Conservation (phyloP, 495 filamentous ascomycete species). For the Trichoderma erinaceum region DNA sequence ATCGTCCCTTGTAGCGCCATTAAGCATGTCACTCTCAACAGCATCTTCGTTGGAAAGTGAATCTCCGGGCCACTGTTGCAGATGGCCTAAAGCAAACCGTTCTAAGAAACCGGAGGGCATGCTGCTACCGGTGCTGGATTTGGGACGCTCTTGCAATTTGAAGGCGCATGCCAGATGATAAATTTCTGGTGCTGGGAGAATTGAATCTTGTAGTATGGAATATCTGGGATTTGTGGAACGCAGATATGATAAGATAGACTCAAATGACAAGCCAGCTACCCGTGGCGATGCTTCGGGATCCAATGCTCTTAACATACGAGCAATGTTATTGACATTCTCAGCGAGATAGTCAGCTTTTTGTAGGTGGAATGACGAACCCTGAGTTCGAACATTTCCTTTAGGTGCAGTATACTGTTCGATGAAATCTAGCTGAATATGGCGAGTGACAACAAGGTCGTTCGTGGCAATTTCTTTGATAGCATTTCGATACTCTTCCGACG, state of each 20-base stretch:
- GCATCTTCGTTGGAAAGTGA: background rate
- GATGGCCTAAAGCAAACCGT: background rate
- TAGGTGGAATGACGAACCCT: slow-evolving; percentile 25
- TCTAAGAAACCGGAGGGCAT: background rate
- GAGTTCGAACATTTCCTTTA: background rate
- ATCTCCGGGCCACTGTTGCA: background rate
- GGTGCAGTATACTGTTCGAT: background rate
- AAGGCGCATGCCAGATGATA: slow-evolving; percentile 4
- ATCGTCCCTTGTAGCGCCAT: background rate
- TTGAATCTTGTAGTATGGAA: background rate
- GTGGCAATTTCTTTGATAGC: slow-evolving; percentile 27
- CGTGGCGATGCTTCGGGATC: slow-evolving; percentile 14
- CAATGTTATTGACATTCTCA: slow-evolving; percentile 39
- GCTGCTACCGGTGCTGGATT: background rate
- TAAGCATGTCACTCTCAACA: background rate
- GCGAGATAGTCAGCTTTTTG: slow-evolving; percentile 28
- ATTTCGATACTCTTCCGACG: slow-evolving; percentile 27
- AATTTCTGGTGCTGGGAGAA: slow-evolving; percentile 8
- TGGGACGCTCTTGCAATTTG: background rate
- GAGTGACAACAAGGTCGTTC: slow-evolving; percentile 25
- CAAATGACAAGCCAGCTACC: background rate
- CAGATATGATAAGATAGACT: background rate
- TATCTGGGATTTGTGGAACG: background rate
- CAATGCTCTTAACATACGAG: slow-evolving; percentile 31
- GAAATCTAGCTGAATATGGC: slow-evolving; percentile 1